Evolutionary conservation across 139 green algal species (phyloP).

Genomic region (Astrephomene gubernaculifera): DNA sequence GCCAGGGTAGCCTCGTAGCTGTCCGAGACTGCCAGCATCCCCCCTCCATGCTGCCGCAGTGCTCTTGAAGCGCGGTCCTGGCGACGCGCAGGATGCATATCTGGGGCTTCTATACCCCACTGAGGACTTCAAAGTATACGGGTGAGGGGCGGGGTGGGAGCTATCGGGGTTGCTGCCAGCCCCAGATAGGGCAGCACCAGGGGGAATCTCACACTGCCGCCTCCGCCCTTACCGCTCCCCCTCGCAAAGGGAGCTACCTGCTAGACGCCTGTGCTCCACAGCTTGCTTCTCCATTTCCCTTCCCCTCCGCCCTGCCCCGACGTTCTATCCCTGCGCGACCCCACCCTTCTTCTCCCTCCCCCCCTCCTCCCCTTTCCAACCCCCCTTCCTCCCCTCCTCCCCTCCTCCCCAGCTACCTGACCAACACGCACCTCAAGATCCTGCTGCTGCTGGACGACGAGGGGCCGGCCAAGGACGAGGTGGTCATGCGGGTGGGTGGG

Average conservation of each 20-base stretch:
- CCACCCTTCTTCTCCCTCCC: too few relatives aligned
- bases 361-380: background rate
- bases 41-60: too few relatives aligned
- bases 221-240: too few relatives aligned
- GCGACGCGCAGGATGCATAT: constrained; percentile 76
- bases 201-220: too few relatives aligned
- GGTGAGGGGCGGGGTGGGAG: constrained; percentile 47
- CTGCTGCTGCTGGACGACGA: constrained; percentile 59
- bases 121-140: constrained; percentile 87
- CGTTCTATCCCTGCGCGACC: too few relatives aligned
- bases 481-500: constrained; percentile 28
- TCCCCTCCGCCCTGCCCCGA: too few relatives aligned
- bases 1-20: too few relatives aligned
- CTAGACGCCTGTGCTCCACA: too few relatives aligned
- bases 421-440: constrained; percentile 85
- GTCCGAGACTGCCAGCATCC: too few relatives aligned
- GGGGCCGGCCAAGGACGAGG: constrained; percentile 38
- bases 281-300: too few relatives aligned
- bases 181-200: too few relatives aligned
- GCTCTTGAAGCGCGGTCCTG: constrained; percentile 45
- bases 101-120: constrained; percentile 87
- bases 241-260: too few relatives aligned
- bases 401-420: constrained; percentile 71
- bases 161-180: background rate
- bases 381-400: background rate